Evolutionary conservation across 768 basidiomycete genomes (phyloP).

Genomic region (Leucosporidium scottii): DNA sequence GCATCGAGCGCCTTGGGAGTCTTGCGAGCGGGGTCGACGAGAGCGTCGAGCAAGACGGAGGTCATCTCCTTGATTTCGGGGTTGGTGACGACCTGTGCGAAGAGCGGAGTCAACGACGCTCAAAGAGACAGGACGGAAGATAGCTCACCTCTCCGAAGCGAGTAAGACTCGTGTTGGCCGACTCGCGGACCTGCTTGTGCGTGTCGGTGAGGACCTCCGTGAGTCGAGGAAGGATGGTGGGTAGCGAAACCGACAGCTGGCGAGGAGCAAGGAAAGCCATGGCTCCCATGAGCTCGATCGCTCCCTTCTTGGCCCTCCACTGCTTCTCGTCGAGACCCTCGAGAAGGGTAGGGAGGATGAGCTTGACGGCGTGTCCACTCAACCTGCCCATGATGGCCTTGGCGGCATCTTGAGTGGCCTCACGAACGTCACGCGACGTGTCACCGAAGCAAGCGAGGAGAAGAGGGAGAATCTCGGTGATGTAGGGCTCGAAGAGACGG

Average conservation of each 20-base stretch:
- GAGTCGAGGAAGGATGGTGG: conserved; percentile 91
- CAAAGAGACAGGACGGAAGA: background rate
- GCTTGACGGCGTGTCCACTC: conserved; percentile 71
- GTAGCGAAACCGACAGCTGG: conserved; percentile 87
- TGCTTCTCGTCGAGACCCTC: conserved; percentile 94
- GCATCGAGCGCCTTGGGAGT: conserved; percentile 76
- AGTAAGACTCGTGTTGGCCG: conserved; percentile 92
- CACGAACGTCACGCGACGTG: conserved; percentile 73
- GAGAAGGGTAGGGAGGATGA: conserved; percentile 81
- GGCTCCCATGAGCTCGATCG: conserved; percentile 91
- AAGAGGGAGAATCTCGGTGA: conserved; percentile 72
- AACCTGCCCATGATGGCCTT: conserved; percentile 91
- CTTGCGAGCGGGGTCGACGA: conserved; percentile 83
- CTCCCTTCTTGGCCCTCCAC: conserved; percentile 92
- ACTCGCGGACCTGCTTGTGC: conserved; percentile 85
- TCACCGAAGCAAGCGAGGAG: conserved; percentile 83
- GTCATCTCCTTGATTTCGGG: conserved; percentile 92
- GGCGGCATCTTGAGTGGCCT: conserved; percentile 85
- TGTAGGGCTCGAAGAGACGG: conserved; percentile 87
- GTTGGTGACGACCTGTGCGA: conserved; percentile 71
- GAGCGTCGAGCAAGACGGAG: conserved; percentile 79
- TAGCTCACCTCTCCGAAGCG: conserved; percentile 71
- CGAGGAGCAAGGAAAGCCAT: conserved; percentile 98
- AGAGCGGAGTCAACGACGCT: background rate
- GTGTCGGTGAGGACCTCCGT: conserved; percentile 94